Base-by-base conservation (phyloP, 768 basidiomycete species). In the Kwoniella sp. region DNA sequence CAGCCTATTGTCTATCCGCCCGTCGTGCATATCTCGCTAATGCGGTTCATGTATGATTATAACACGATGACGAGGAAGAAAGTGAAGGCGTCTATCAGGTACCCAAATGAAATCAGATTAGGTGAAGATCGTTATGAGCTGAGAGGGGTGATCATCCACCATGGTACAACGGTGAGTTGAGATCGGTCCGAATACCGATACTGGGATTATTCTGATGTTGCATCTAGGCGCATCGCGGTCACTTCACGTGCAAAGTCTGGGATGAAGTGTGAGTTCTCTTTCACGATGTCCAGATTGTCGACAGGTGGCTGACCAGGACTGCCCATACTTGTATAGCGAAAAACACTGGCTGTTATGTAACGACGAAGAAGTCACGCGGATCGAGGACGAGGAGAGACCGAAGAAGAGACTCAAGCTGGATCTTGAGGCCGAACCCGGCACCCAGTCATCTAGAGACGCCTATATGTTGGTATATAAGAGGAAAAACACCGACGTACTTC, bases 381-480 rank as follows among this genome's bases (percentile, higher is more conserved):
- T 69, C 86, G 88, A 59, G 82, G 40, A 9, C 40, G 17, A 44
- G 17, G 17, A 44, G 40, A 59, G n/a, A n/a, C n/a, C n/a, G n/a
- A n/a, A n/a, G n/a, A 64, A 7, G 56, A 55, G 48, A 60, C 60
- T 2, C 47, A 44, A 33, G 13, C 33, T 44, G 8, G 3, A 44
- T 44, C 40, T 19, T 44, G 17, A 19, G 22, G 58, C 19, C 37
- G 53, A 60, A 37, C 60, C 55, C 19, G 59, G 51, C 21, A 48
- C 27, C 9, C 29, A 55, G 19, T 30, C 71, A 21, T 92, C 92
- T 1, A 89, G 85, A 80, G 92, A 96, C 70, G 92, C 91, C 6
- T 96, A 98, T 80, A 95, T 97, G 92, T 84, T 97, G 30, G 88
- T 98, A 58, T 98, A 97, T 79, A 85, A 86, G 37, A 83, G 82